Evolutionary conservation across 208 protist species (phyloP).

Genomic region (Leishmania tarentolae): DNA sequence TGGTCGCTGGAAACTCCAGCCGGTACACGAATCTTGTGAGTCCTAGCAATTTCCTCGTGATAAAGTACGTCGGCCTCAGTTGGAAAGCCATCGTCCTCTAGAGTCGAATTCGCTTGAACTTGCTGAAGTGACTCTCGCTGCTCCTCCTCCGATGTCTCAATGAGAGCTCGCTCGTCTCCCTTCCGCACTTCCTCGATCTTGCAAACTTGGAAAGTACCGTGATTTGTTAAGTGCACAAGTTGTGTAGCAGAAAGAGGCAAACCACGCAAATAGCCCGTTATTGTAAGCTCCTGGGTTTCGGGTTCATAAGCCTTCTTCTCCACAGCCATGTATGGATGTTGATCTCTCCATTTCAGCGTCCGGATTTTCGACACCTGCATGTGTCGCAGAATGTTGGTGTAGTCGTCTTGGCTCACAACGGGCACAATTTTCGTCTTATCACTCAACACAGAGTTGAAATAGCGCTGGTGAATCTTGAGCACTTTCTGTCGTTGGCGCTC

Average conservation of each 20-base stretch:
- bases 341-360: slow-evolving; percentile 80
- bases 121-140: slow-evolving; percentile 75
- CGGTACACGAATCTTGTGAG: slow-evolving; percentile 70
- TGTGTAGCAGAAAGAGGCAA: slow-evolving; percentile 78
- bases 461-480: slow-evolving; percentile 82
- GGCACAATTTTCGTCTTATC: slow-evolving; percentile 76
- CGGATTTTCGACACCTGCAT: slow-evolving; percentile 74
- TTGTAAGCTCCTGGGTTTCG: slow-evolving; percentile 55
- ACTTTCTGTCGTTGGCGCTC: slow-evolving; percentile 78
- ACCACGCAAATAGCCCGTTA: slow-evolving; percentile 72
- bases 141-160: slow-evolving; percentile 54
- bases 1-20: slow-evolving; percentile 74
- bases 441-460: slow-evolving; percentile 81
- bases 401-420: slow-evolving; percentile 45
- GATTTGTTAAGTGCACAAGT: slow-evolving; percentile 86
- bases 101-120: slow-evolving; percentile 76
- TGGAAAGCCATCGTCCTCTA: slow-evolving; percentile 67
- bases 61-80: slow-evolving; percentile 80
- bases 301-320: slow-evolving; percentile 54
- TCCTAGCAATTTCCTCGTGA: slow-evolving; percentile 31
- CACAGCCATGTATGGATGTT: slow-evolving; percentile 81
- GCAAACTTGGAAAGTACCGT: slow-evolving; percentile 86
- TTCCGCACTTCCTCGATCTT: slow-evolving; percentile 42
- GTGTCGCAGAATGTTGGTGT: slow-evolving; percentile 58
- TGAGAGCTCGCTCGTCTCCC: slow-evolving; percentile 30